These are phyloP conservation scores for Globisporangium middletonii DNA, from an alignment of 352 stramenopile genomes.

Conservation along the genomic window DNA sequence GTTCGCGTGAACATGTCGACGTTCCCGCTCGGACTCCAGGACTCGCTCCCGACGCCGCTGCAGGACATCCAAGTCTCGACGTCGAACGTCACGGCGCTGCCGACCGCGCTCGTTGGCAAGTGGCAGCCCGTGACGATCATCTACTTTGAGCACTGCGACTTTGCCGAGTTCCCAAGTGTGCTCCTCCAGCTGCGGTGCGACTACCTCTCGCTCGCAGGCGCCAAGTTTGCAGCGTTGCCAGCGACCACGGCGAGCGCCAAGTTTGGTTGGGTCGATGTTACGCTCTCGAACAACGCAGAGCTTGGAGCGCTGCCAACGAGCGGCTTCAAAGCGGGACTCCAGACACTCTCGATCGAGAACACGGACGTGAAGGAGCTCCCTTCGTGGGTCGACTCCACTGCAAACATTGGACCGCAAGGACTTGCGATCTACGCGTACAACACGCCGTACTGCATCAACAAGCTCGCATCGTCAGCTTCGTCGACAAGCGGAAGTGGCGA, in stretches of 20 bases:
- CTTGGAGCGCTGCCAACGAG: slow-evolving; percentile 8
- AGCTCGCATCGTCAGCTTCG: slow-evolving; percentile 1
- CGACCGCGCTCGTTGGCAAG: neutral
- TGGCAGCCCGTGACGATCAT: slow-evolving; percentile 13
- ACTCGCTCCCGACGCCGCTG: slow-evolving; percentile 5
- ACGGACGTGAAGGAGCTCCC: slow-evolving; percentile 16
- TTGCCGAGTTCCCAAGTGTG: slow-evolving; percentile 9
- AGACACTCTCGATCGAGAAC: slow-evolving; percentile 30
- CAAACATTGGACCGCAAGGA: neutral
- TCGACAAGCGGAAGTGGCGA: neutral
- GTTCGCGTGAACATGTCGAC: slow-evolving; percentile 15
- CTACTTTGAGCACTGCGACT: slow-evolving; percentile 18
- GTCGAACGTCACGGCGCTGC: slow-evolving; percentile 12
- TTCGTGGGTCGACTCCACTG: slow-evolving; percentile 5
- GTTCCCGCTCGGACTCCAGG: slow-evolving; percentile 11
- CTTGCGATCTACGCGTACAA: slow-evolving; percentile 26
- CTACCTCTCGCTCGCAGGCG: slow-evolving; percentile 16
- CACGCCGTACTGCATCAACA: slow-evolving; percentile 22
- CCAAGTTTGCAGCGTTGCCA: slow-evolving; percentile 13
- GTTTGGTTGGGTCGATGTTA: slow-evolving; percentile 17
- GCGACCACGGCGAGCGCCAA: slow-evolving; percentile 15
- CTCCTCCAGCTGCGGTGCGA: slow-evolving; percentile 12
- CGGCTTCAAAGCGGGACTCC: slow-evolving; percentile 7
- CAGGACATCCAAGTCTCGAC: slow-evolving; percentile 13
- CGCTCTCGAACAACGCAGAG: slow-evolving; percentile 10